phyloP scores from a whole-genome alignment of 2,329 filamentous ascomycete species.

The Chrysoporthe cubensis region DNA sequence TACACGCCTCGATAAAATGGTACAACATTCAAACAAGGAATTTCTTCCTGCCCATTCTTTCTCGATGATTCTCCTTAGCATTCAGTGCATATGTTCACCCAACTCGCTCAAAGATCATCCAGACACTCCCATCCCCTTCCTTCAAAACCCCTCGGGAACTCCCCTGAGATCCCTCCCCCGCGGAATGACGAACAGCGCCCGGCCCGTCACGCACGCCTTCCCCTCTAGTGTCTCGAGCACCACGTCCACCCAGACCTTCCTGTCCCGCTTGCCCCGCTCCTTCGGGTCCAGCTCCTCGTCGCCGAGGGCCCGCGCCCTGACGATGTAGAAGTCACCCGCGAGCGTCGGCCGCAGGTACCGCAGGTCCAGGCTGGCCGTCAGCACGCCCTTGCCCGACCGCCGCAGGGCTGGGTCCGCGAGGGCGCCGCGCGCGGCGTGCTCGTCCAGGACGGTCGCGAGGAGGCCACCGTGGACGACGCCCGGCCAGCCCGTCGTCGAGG shows the following conservation, averaged over 20 bases:
- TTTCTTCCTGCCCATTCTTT: no score
- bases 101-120: no score
- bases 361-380: conserved; percentile 62
- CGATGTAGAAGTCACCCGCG: conserved; percentile 65
- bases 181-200: conserved; percentile 62
- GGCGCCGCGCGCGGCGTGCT: conserved; percentile 68
- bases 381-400: conserved; percentile 44
- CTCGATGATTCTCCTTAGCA: no score
- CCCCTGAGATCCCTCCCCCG: conserved; percentile 48
- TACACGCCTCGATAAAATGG: no score
- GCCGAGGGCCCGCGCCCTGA: conserved; percentile 53
- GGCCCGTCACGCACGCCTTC: conserved; percentile 60
- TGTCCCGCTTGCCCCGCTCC: conserved; percentile 42
- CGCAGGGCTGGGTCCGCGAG: conserved; percentile 50
- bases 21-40: no score
- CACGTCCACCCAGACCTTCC: conserved; percentile 59
- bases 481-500: conserved; percentile 70
- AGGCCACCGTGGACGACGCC: conserved; percentile 72
- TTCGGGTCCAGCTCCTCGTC: conserved; percentile 34
- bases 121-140: no score
- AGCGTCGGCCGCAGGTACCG: conserved; percentile 65
- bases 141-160: conserved; percentile 46
- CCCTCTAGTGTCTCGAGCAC: conserved; percentile 60
- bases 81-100: no score
- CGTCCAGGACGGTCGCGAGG: conserved; percentile 70